Evolutionary conservation across 257 asterid genomes (phyloP), one percentile per base, ranked within the genome.

Genomic region (Forsythia suspensa): DNA sequence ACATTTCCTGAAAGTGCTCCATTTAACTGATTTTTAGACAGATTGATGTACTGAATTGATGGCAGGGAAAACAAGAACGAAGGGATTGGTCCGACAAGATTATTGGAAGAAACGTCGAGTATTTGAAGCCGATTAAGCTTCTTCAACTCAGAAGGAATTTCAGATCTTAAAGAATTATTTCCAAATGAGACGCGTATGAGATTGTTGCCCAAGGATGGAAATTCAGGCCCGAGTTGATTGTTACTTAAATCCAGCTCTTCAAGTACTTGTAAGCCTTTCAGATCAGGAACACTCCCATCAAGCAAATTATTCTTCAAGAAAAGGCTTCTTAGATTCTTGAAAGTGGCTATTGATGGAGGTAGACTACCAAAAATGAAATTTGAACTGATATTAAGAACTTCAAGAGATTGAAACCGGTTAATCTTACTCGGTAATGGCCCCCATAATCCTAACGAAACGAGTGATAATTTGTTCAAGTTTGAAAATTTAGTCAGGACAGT

Each of bases 1-100:
- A 88, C 82, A 79, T 81, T 85, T 0, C 86, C 20, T 34, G 87
- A 83, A 78, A 96, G 86, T 6, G 84, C 93, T 11, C 99, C 98
- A 87, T 85, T 92, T 69, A 96, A 51, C 88, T 91, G 94, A 55
- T 96, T 96, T 55, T 77, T 89, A 0, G 88, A 89, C 46, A 92
- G 85, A 77, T 78, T 87, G 7, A 96, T 74, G 72, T 72, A 86
- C 80, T 82, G 79, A 71, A 94, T 81, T 10, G 91, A 85, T 5
- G 95, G 93, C 84, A 94, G 29, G 0, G 97, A 91, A 75, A 96
- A 91, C 57, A 94, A 38, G 68, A 88, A 92, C 5, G 93, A 41
- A n/a, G 99, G 98, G 68, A 94, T 83, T 8, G 92, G 92, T 24
- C 99, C 98, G 20, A 92, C 86, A 48, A 96, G 91, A 78, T 77